Conservation (phyloP, 805 yeast species). For the Kodamaea hsintzibuensis region DNA sequence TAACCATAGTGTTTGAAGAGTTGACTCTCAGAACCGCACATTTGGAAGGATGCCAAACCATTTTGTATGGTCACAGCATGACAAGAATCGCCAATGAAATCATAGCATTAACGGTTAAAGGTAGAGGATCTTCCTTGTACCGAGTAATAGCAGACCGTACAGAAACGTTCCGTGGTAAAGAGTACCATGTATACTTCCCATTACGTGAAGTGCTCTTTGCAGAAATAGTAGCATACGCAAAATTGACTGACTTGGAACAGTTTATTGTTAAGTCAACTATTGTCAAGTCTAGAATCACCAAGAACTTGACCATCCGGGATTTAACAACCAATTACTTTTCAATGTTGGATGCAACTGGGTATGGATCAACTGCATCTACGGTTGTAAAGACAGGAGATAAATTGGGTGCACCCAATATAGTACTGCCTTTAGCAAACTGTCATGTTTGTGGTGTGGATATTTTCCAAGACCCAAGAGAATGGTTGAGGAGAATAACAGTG, state of each 20-base stretch:
- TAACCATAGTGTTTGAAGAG: slow-evolving; percentile 46
- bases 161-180: slow-evolving; percentile 25
- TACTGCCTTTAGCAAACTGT: slow-evolving; percentile 38
- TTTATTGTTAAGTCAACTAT: slow-evolving; percentile 24
- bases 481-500: slow-evolving; percentile 73
- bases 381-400: slow-evolving; percentile 89
- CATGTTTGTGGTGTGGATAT: slow-evolving; percentile 56
- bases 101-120: slow-evolving; percentile 79
- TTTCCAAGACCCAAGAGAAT: slow-evolving; percentile 57
- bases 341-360: slow-evolving; percentile 65
- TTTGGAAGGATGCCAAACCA: slow-evolving; percentile 48
- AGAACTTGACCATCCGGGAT: slow-evolving; percentile 80
- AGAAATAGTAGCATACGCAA: slow-evolving; percentile 62
- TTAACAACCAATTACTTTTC: slow-evolving; percentile 72
- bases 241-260: slow-evolving; percentile 39
- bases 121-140: slow-evolving; percentile 75
- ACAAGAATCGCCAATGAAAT: slow-evolving; percentile 78
- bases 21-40: slow-evolving; percentile 49
- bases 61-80: slow-evolving; percentile 78
- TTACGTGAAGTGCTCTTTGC: slow-evolving; percentile 70
- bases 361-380: slow-evolving; percentile 88
- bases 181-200: slow-evolving; percentile 61
- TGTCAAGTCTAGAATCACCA: slow-evolving; percentile 46
- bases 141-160: slow-evolving; percentile 47
- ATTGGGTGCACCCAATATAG: slow-evolving; percentile 49